Conservation (phyloP, 345 rosid species). For the Pugionium dolabratum region DNA sequence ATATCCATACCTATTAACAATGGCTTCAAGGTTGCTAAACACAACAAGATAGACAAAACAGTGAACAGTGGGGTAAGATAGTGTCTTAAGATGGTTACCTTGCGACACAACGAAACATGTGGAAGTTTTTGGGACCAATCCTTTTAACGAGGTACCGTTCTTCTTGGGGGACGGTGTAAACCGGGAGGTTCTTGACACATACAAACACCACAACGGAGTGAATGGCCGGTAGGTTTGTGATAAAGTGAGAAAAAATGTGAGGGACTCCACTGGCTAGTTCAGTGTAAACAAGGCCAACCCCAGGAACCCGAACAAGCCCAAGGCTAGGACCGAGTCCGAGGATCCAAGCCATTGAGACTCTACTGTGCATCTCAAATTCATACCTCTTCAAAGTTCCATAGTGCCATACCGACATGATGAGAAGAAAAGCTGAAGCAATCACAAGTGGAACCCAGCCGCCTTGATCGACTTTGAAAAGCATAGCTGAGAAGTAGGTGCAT, state of each 20-base stretch:
- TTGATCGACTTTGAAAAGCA: slow-evolving; percentile 66
- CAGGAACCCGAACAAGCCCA: slow-evolving; percentile 73
- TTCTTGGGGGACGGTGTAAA: slow-evolving; percentile 79
- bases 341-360: slow-evolving; percentile 60
- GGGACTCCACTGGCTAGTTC: slow-evolving; percentile 80
- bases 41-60: background rate
- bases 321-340: slow-evolving; percentile 57
- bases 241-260: slow-evolving; percentile 72
- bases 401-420: slow-evolving; percentile 89
- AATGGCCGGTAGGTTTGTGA: slow-evolving; percentile 78
- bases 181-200: slow-evolving; percentile 73
- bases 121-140: slow-evolving; percentile 75
- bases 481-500: slow-evolving; percentile 79
- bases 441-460: slow-evolving; percentile 97
- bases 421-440: slow-evolving; percentile 68
- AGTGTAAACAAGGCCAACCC: slow-evolving; percentile 83
- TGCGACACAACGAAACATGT: slow-evolving; percentile 80
- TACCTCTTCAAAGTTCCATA: slow-evolving; percentile 83
- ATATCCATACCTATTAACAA: slow-evolving; percentile 62
- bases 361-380: slow-evolving; percentile 68
- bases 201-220: slow-evolving; percentile 77
- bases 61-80: background rate
- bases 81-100: slow-evolving; percentile 27
- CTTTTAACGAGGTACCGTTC: slow-evolving; percentile 76
- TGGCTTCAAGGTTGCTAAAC: background rate